Percentiles rank a stretch among this genome's conserved stretches.
Evolutionary conservation across 768 basidiomycete genomes (phyloP).

Genomic region (Zangia roseola): DNA sequence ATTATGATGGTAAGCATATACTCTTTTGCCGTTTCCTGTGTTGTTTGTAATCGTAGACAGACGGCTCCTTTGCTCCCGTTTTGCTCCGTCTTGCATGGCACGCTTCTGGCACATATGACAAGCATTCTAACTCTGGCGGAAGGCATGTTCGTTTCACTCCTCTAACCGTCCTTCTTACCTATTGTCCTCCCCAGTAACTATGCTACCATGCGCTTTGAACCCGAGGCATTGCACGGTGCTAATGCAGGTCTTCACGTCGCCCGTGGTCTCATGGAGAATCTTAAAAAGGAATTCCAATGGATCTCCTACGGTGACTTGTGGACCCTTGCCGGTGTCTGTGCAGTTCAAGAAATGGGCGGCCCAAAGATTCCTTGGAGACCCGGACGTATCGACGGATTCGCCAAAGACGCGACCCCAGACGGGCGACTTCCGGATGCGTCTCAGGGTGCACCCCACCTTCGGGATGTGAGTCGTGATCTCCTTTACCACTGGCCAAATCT

Average conservation of each 20-base stretch:
- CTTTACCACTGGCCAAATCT: background rate
- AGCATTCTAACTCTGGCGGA: constrained; percentile 71
- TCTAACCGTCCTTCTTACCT: background rate
- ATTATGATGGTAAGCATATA: constrained; percentile 73
- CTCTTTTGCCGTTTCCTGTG: background rate
- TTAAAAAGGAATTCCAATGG: constrained; percentile 89
- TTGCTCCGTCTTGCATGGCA: constrained; percentile 93
- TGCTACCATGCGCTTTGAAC: constrained; percentile 96
- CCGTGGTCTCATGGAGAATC: constrained; percentile 76
- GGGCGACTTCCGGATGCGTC: constrained; percentile 88
- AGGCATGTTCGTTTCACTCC: constrained; percentile 46
- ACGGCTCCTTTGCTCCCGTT: constrained; percentile 87
- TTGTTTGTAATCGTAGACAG: constrained; percentile 36
- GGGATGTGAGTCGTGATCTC: constrained; percentile 51
- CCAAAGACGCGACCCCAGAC: constrained; percentile 73
- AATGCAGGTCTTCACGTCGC: constrained; percentile 83
- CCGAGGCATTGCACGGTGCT: constrained; percentile 81
- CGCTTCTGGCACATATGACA: constrained; percentile 89
- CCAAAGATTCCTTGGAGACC: constrained; percentile 93
- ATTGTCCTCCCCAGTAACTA: constrained; percentile 66
- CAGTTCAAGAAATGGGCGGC: constrained; percentile 91
- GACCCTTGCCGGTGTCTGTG: constrained; percentile 93
- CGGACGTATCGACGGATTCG: constrained; percentile 86
- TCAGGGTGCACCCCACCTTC: constrained; percentile 81
- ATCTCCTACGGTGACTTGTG: constrained; percentile 96